phyloP scores from a whole-genome alignment of 139 green algal species.

The Dunaliella primolecta region DNA sequence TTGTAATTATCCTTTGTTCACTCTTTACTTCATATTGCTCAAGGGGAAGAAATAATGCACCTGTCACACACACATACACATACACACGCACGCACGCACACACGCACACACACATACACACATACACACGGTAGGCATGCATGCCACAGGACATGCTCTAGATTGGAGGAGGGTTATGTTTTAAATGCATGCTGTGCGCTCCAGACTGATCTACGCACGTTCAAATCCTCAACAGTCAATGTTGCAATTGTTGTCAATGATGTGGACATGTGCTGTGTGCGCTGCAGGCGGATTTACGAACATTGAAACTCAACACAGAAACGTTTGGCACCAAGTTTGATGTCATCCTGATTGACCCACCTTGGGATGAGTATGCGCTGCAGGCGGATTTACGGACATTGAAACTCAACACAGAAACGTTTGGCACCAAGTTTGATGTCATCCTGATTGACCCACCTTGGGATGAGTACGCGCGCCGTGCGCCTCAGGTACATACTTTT shows the following conservation, averaged over 20 bases:
- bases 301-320: constrained; percentile 42
- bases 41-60: neutral
- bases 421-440: constrained; percentile 82
- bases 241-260: no score
- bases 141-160: no score
- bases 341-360: constrained; percentile 79
- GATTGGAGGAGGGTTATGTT: no score
- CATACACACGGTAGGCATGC: no score
- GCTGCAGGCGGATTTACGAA: constrained; percentile 57
- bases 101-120: neutral
- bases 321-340: constrained; percentile 81
- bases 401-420: constrained; percentile 45
- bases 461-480: constrained; percentile 79
- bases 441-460: constrained; percentile 82
- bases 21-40: no score
- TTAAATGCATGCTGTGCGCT: no score
- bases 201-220: neutral
- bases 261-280: no score
- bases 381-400: constrained; percentile 60
- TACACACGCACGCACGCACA: neutral
- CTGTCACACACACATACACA: neutral
- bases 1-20: no score
- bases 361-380: constrained; percentile 66
- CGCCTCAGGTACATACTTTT: constrained; percentile 46
- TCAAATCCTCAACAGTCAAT: neutral